Percentiles rank a stretch among this genome's conserved stretches.
These are phyloP conservation scores for Oryza rufipogon DNA, from an alignment of 176 grass and related monocot genomes.

Conservation along the genomic window DNA sequence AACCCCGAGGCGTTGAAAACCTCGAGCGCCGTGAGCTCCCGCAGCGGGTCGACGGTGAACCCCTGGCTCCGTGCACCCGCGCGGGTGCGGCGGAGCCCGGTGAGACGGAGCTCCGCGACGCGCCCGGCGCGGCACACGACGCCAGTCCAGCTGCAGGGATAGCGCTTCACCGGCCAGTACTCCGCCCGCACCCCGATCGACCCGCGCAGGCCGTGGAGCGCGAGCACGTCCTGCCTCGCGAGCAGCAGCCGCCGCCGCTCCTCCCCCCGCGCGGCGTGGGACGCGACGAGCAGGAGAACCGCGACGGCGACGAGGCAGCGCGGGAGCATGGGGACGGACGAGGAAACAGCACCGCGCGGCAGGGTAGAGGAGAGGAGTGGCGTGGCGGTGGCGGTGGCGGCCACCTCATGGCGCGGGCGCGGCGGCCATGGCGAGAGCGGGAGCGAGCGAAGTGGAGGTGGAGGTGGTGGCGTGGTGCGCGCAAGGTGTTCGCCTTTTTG, in stretches of 20 bases:
- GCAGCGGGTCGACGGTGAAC: slow-evolving; percentile 66
- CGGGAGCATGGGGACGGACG: slow-evolving; percentile 48
- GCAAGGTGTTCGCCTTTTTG: slow-evolving; percentile 35
- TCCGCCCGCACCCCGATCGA: slow-evolving; percentile 65
- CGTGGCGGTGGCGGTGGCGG: slow-evolving; percentile 27
- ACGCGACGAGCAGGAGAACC: background rate
- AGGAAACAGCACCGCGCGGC: background rate
- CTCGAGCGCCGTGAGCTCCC: slow-evolving; percentile 52
- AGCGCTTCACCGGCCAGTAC: slow-evolving; percentile 61
- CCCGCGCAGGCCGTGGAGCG: slow-evolving; percentile 64
- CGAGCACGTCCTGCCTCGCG: slow-evolving; percentile 36
- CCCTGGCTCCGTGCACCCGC: slow-evolving; percentile 28
- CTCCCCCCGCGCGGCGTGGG: slow-evolving; percentile 12
- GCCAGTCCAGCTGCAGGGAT: slow-evolving; percentile 80
- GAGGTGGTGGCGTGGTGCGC: slow-evolving; percentile 3
- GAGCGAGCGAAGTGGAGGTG: background rate
- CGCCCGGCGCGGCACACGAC: slow-evolving; percentile 67
- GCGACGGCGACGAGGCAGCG: slow-evolving; percentile 24
- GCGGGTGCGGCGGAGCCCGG: slow-evolving; percentile 68
- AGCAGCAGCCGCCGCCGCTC: slow-evolving; percentile 6
- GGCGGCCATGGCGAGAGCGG: slow-evolving; percentile 29
- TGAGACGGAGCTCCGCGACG: slow-evolving; percentile 55
- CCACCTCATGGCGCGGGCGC: slow-evolving; percentile 45
- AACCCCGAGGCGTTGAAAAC: slow-evolving; percentile 81
- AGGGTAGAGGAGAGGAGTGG: slow-evolving; percentile 12